Percentiles rank a stretch among this genome's conserved stretches.
Conservation (phyloP, 345 rosid genomes). For the Aquilaria sinensis region DNA sequence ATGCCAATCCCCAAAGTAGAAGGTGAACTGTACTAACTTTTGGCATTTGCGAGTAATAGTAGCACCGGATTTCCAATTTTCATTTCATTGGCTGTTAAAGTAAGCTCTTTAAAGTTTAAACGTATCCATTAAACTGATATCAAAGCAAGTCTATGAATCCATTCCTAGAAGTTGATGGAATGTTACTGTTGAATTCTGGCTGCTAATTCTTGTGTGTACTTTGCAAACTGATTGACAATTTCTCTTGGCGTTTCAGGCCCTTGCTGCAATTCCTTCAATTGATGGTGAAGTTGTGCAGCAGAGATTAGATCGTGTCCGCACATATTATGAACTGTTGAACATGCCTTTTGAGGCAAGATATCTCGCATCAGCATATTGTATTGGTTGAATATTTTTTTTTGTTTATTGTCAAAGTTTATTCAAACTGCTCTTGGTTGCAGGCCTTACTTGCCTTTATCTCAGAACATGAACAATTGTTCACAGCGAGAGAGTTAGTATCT, state of each 20-base stretch:
- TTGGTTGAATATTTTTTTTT: background rate
- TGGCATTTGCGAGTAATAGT: too few relatives aligned
- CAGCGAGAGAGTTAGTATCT: slow-evolving; percentile 62
- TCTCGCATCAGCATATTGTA: background rate
- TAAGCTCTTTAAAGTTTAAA: too few relatives aligned
- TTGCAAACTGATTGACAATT: background rate
- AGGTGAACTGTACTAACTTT: too few relatives aligned
- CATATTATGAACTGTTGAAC: slow-evolving; percentile 84
- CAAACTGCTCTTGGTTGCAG: slow-evolving; percentile 30
- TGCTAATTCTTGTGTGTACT: background rate
- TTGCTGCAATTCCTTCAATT: slow-evolving; percentile 84
- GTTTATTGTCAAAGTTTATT: slow-evolving; percentile 1
- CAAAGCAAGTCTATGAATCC: background rate
- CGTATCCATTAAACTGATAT: too few relatives aligned
- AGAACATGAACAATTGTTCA: slow-evolving; percentile 67
- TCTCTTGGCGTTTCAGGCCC: slow-evolving; percentile 49
- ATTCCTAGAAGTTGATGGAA: background rate
- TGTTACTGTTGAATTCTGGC: background rate
- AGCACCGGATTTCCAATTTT: too few relatives aligned
- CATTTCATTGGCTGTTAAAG: too few relatives aligned
- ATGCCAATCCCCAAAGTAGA: too few relatives aligned
- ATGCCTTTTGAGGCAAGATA: slow-evolving; percentile 92
- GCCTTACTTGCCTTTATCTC: slow-evolving; percentile 81
- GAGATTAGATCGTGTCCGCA: slow-evolving; percentile 79
- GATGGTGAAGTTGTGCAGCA: slow-evolving; percentile 70